These are phyloP conservation scores for Sporothrix brunneoviolacea DNA, from an alignment of 2,329 filamentous ascomycete species.

Conservation along the genomic window DNA sequence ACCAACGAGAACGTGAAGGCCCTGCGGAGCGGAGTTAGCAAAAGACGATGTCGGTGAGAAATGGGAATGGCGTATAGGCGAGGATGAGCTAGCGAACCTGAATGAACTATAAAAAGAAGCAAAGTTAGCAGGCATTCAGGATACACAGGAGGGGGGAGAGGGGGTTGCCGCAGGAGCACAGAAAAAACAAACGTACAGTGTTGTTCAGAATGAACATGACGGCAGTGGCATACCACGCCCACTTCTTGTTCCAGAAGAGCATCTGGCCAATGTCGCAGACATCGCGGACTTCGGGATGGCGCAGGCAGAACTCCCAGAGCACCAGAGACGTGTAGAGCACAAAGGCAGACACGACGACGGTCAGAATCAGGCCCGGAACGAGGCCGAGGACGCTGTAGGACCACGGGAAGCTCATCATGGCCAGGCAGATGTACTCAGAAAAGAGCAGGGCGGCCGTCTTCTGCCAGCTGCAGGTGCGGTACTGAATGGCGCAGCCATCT, in stretches of 20 bases:
- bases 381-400: slow-evolving; percentile 84
- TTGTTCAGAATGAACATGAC: slow-evolving; percentile 93
- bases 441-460: slow-evolving; percentile 90
- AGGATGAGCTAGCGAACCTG: slow-evolving; percentile 40
- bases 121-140: slow-evolving; percentile 1
- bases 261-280: slow-evolving; percentile 95
- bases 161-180: neutral
- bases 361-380: slow-evolving; percentile 79
- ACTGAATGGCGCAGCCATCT: slow-evolving; percentile 74
- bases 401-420: slow-evolving; percentile 94
- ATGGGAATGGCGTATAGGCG: neutral
- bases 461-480: slow-evolving; percentile 88
- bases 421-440: slow-evolving; percentile 88
- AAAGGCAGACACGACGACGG: slow-evolving; percentile 65
- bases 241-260: slow-evolving; percentile 79
- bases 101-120: slow-evolving; percentile 52
- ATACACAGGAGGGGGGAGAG: neutral
- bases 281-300: slow-evolving; percentile 85
- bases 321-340: slow-evolving; percentile 68
- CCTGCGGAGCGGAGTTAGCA: slow-evolving; percentile 34
- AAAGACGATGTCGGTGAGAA: neutral
- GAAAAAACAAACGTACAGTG: slow-evolving; percentile 38
- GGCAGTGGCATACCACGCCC: slow-evolving; percentile 63
- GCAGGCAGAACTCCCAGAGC: slow-evolving; percentile 78
- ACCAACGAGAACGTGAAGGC: slow-evolving; percentile 74